Conservation (phyloP, 2,329 filamentous ascomycete genomes). For the Sclerotinia trifoliorum region DNA sequence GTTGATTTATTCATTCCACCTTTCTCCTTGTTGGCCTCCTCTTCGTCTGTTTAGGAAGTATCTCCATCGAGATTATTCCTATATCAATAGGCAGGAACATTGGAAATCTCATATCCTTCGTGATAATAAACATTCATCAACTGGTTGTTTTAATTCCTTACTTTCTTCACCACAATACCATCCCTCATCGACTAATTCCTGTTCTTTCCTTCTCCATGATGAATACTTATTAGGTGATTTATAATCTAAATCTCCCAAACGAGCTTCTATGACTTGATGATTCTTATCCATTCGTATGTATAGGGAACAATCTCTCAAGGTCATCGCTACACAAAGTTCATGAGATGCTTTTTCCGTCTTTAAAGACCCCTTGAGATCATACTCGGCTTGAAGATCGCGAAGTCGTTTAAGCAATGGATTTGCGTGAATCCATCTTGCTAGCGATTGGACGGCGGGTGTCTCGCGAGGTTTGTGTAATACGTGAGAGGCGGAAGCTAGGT, state of each 20-base stretch:
- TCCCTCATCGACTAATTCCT: conserved; percentile 60
- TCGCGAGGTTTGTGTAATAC: conserved; percentile 33
- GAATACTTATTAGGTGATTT: conserved; percentile 67
- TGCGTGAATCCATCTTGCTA: conserved; percentile 42
- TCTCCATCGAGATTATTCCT: no score
- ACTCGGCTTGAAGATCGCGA: conserved; percentile 42
- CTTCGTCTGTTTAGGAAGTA: no score
- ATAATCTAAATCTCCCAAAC: conserved; percentile 74
- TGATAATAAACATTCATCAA: conserved; percentile 18
- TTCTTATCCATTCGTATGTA: conserved; percentile 58
- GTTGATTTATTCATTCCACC: no score
- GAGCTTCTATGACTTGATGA: conserved; percentile 48
- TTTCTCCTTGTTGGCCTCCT: no score
- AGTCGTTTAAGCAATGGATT: conserved; percentile 42
- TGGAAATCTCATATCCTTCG: not conserved
- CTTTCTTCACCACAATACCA: conserved; percentile 58
- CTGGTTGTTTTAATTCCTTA: conserved; percentile 22
- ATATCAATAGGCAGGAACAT: no score
- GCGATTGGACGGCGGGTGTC: not conserved
- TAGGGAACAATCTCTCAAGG: conserved; percentile 74
- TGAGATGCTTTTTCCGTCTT: conserved; percentile 39
- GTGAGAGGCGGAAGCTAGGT: conserved; percentile 37
- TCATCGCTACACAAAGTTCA: conserved; percentile 71
- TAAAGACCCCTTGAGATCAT: conserved; percentile 39
- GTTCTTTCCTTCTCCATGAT: conserved; percentile 68